A percentile compares a stretch with the other conserved stretches of the same genome.
Evolutionary conservation across 2,329 filamentous ascomycete genomes (phyloP).

Genomic region (Didymella pomorum): DNA sequence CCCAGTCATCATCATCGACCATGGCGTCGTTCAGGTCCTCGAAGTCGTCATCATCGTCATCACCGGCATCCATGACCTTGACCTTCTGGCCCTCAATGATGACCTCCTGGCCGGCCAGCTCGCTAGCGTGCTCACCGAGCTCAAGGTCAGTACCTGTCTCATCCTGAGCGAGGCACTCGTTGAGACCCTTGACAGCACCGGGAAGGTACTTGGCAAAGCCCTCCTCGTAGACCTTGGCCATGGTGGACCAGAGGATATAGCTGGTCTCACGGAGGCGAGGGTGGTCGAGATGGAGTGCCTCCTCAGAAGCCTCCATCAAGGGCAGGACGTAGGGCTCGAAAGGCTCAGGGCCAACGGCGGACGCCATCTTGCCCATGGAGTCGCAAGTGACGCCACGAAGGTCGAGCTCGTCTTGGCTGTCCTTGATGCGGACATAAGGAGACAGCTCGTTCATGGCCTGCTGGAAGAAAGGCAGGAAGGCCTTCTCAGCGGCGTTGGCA

Average conservation of each 20-base stretch:
- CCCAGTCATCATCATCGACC: conserved; percentile 82
- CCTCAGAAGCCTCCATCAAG: conserved; percentile 90
- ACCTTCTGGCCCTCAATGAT: conserved; percentile 84
- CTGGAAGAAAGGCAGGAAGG: conserved; percentile 91
- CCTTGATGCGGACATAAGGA: conserved; percentile 83
- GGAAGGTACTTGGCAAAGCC: conserved; percentile 80
- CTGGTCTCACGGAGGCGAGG: conserved; percentile 92
- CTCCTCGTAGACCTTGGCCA: conserved; percentile 92
- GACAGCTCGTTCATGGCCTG: conserved; percentile 90
- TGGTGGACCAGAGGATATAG: conserved; percentile 94
- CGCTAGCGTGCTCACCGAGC: conserved; percentile 75
- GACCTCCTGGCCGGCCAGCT: conserved; percentile 78
- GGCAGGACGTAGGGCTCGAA: conserved; percentile 93
- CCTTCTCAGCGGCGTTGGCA: conserved; percentile 80
- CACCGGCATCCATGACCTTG: conserved; percentile 73
- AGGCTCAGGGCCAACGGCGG: conserved; percentile 81
- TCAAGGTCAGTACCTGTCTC: conserved; percentile 82
- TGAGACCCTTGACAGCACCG: conserved; percentile 80
- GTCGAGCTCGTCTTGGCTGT: conserved; percentile 87
- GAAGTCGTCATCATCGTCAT: conserved; percentile 65
- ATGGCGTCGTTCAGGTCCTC: conserved; percentile 66
- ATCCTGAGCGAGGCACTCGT: conserved; percentile 87
- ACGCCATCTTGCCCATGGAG: conserved; percentile 90
- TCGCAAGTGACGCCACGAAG: conserved; percentile 90
- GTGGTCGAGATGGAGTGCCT: conserved; percentile 87